phyloP scores from a whole-genome alignment of 352 stramenopile species.

The Aphanomyces stellatus region DNA sequence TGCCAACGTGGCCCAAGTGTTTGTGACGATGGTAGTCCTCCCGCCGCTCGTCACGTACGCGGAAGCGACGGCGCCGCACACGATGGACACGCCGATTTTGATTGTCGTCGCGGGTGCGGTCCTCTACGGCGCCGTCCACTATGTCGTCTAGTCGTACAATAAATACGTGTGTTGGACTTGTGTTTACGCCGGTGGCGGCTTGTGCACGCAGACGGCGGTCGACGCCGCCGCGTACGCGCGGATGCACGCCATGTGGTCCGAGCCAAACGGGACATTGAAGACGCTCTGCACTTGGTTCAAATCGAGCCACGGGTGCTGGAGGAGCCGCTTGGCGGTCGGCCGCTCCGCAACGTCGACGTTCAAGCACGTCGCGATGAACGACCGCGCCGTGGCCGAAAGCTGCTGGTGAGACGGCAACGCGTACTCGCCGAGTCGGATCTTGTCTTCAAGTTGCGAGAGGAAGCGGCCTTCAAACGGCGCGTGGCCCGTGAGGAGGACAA shows the following conservation, averaged over 20 bases:
- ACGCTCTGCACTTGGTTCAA: constrained; percentile 22
- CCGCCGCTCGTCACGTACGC: constrained; percentile 5
- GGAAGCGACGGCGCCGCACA: constrained; percentile 14
- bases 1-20: background rate
- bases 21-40: constrained; percentile 7
- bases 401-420: constrained; percentile 41
- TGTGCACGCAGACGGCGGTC: background rate
- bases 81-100: constrained; percentile 10
- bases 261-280: background rate
- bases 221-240: background rate
- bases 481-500: constrained; percentile 57
- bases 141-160: background rate
- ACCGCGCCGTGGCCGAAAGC: constrained; percentile 52
- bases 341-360: constrained; percentile 48
- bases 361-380: constrained; percentile 75
- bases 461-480: constrained; percentile 75
- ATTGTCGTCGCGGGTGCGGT: background rate
- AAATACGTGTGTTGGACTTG: too few species aligned
- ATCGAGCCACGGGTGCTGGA: constrained; percentile 69
- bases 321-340: constrained; percentile 44
- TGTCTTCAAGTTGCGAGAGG: constrained; percentile 78
- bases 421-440: constrained; percentile 58
- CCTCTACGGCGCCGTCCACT: background rate
- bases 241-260: constrained; percentile 3
- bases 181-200: too few species aligned